Evolutionary conservation across 805 yeast species (phyloP).

Genomic region (Candida cerambycidarum): DNA sequence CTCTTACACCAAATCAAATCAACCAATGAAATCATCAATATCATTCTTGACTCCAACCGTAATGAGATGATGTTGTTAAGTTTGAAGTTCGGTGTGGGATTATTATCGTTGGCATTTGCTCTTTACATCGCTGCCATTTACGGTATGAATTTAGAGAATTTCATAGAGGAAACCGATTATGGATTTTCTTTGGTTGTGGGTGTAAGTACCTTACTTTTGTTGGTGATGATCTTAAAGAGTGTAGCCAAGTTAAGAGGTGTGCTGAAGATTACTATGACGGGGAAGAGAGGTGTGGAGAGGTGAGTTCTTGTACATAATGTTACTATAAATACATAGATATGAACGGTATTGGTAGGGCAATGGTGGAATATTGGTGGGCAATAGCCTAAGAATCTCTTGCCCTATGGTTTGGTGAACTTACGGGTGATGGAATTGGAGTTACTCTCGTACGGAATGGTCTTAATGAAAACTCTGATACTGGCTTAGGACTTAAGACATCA

Average conservation of each 20-base stretch:
- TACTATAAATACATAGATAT: no score
- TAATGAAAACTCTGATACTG: constrained; percentile 28
- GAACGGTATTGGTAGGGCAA: no score
- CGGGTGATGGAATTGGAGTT: constrained; percentile 43
- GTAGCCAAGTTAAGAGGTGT: constrained; percentile 59
- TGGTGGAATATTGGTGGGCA: no score
- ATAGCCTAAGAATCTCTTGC: no score
- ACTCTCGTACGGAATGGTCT: constrained; percentile 43
- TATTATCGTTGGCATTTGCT: constrained; percentile 78
- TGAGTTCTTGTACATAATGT: no score
- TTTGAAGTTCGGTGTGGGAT: constrained; percentile 76
- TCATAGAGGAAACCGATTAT: constrained; percentile 68
- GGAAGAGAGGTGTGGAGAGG: no score
- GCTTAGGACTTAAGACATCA: constrained; percentile 16
- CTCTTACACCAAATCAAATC: constrained; percentile 80
- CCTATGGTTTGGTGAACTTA: constrained; percentile 32
- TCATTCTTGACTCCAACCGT: constrained; percentile 89
- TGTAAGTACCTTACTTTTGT: constrained; percentile 41
- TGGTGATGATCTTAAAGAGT: constrained; percentile 52
- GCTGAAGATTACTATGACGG: constrained; percentile 72
- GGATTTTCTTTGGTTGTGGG: constrained; percentile 58
- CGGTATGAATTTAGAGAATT: constrained; percentile 91
- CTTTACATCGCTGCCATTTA: constrained; percentile 81
- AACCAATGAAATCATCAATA: constrained; percentile 93
- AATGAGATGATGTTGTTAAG: constrained; percentile 90